Base-by-base conservation (phyloP, 2,329 filamentous ascomycete genomes). In the Fusarium mundagurra region DNA sequence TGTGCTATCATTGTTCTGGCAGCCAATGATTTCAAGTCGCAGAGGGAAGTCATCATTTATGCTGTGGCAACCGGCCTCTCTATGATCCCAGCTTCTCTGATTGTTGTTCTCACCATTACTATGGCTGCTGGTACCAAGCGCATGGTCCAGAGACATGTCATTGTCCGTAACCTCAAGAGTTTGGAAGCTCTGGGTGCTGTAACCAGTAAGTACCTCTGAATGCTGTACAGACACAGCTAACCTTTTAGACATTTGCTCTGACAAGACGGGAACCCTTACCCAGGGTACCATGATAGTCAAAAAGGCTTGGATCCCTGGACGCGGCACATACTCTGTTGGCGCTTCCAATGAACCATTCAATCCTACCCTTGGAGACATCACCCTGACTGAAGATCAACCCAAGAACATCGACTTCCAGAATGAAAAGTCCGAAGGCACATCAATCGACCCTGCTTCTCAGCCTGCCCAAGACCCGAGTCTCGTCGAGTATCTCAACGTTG, bases 1-100 rank as follows among this genome's bases (percentile, higher is more conserved):
- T 92, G 91, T 67, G 91, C 91, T 27, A 88, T 94, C 71, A 90
- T 94, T 72, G 91, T 93, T n/a, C 85, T 93, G 53, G 91, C 85
- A 4, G 89, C 91, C 60, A 93, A 92, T 80, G 74, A 86, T 1
- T 91, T 90, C 80, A 83, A 83, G 20, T 80, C 82, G 44, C 81
- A 85, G 39, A 84, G 85, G 24, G 89, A 92, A 71, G 90, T 92
- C 65, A 90, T 92, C 74, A 92, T 86, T 51, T 86, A 85, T 69
- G 85, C 83, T 17, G 84, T 86, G 16, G 84, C 83, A 8, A 85
- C 85, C 9, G 84, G 83, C 61, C 79, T 88, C 18, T 86, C 84
- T 12, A 87, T 88, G 82, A 87, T 89, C 65, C 87, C 83, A 0
- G 86, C 85, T 14, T 85, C 85, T 22, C 82, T 90, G 45, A 74